Base-by-base conservation (phyloP, 495 filamentous ascomycete species). In the Xylaria intraflava region DNA sequence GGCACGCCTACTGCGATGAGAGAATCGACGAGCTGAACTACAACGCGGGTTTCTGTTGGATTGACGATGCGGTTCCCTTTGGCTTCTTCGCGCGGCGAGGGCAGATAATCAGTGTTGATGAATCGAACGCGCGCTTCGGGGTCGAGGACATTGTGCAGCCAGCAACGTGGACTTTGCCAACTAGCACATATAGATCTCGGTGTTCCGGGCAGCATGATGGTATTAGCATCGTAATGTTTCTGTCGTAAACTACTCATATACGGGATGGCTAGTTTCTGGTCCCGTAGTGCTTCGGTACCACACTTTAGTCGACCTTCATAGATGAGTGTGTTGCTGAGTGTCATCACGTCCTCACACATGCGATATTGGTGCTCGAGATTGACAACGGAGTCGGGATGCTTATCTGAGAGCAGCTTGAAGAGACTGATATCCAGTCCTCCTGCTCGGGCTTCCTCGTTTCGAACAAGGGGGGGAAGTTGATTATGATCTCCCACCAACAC, bases 341-440 rank as follows among this genome's bases (percentile, higher is more conserved):
- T 78, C 93, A 97, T 97, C 48, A 98, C 86, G 27, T 97, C 92
- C 43, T 90, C 85, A 62, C 88, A 94, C 93, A 98, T 98, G 59
- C 93, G 89, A 62, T 98, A 98, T 65, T 98, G 93, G 59, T 95
- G 89, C 61, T 91, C 90, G 1, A 98, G 82, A 56, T 86, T 91
- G 57, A 91, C 87, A 10, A 97, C 90, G 1, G 90, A 89, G 20
- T 79, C 66, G 0, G 93, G 93, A 57, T 96, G 90, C 0, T 78
- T 78, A 60, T 97, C 92, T 14, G 88, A 96, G 20, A 98, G 81
- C 9, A 90, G 74, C 60, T 93, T 94, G 75, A 98, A 98, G 7
- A 97, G 78, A 66, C 89, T 95, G 46, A 95, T 76, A 68, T 98
- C 93, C 8, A 98, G 75, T 1, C 93, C 93, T 36, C 90, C 92